Percentiles rank a stretch among this genome's conserved stretches.
These are phyloP conservation scores for Erythrophleum fordii DNA, from an alignment of 306 rosid species.

Conservation along the genomic window DNA sequence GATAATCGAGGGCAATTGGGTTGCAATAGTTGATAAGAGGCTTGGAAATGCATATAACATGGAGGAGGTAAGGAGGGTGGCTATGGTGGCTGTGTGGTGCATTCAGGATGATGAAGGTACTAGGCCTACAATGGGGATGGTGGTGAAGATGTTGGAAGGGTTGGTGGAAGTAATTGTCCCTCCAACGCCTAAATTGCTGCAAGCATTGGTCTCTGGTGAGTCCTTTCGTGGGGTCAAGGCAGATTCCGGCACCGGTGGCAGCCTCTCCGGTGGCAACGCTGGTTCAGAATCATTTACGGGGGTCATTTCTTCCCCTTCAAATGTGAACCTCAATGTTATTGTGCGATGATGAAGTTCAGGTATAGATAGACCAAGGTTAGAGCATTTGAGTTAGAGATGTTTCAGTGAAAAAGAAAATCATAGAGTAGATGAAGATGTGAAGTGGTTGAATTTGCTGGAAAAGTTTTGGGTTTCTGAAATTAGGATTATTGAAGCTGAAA, in stretches of 20 bases:
- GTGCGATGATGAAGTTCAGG: conserved; percentile 42
- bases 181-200: conserved; percentile 77
- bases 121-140: conserved; percentile 81
- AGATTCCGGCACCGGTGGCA: conserved; percentile 49
- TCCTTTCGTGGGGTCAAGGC: conserved; percentile 65
- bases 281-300: conserved; percentile 60
- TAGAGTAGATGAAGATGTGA: conserved; percentile 38
- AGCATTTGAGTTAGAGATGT: conserved; percentile 38
- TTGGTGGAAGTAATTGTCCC: conserved; percentile 67
- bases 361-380: conserved; percentile 22
- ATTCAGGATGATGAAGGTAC: conserved; percentile 78
- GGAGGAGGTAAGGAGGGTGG: conserved; percentile 68
- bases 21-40: conserved; percentile 62
- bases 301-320: conserved; percentile 50
- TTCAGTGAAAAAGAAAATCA: conserved; percentile 22
- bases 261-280: conserved; percentile 53
- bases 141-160: conserved; percentile 87
- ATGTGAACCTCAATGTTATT: conserved; percentile 44
- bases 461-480: conserved; percentile 25
- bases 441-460: conserved; percentile 32
- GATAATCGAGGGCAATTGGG: conserved; percentile 63
- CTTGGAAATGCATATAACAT: conserved; percentile 54
- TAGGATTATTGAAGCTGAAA: conserved; percentile 30
- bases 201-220: conserved; percentile 79
- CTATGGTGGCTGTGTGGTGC: conserved; percentile 88